Evolutionary conservation across 2,329 filamentous ascomycete species (phyloP), one percentile per base, ranked within the genome.

Genomic region (Penicillium oxalicum): DNA sequence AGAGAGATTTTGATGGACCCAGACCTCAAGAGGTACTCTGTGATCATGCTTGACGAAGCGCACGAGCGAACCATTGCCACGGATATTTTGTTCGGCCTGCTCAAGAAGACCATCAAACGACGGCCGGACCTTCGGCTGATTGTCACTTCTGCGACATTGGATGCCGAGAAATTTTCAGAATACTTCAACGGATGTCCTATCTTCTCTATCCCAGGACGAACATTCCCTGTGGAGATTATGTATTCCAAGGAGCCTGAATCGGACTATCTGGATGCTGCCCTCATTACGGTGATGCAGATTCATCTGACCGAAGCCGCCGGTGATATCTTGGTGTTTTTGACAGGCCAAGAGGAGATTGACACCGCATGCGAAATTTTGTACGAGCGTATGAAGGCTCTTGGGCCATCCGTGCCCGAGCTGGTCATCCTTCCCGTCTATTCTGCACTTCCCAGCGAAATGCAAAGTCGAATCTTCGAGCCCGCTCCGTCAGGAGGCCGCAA

Each of bases 241-340:
- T 98, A 97, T 70, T 95, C 88, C 2, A 81, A 87, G 48, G 93
- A 98, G 63, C 93, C 94, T 0, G 93, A 97, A 65, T 90, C 88
- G 0, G 94, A 98, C 65, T 98, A 98, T 60, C 76, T 98, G 11
- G 93, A 97, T 66, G 84, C 91, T 1, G 90, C 93, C 0, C 75
- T 98, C n/a, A 87, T 91, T 11, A 97, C 93, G 0, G 90, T 96
- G 41, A 96, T 98, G 91, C 89, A 97, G 64, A 97, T 98, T 47
- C 93, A 98, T 66, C 73, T 98, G 13, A 93, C 87, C 1, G 93
- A 98, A 62, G 89, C 91, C 5, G 79, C 84, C 13, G 93, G 93
- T 56, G 94, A 98, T 62, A 96, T 98, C 44, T 72, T 98, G n/a
- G 77, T 98, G 1, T 98, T 98, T 74, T 78, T 98, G 59, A 98